These are phyloP conservation scores for Cytidiella melzeri DNA, from an alignment of 768 basidiomycete genomes.

Conservation along the genomic window DNA sequence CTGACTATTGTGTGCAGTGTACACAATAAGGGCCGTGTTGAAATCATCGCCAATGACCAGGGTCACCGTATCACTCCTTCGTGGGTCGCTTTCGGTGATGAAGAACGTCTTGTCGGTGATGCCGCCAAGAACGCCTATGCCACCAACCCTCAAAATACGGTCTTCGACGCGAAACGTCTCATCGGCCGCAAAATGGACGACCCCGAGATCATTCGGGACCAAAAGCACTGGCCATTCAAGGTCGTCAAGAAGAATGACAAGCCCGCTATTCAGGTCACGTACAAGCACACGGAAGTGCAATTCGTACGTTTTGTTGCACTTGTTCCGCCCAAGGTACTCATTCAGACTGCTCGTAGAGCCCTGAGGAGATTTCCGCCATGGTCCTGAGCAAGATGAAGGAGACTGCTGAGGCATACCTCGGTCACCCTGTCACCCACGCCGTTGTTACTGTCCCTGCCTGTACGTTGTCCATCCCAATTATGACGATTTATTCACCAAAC, in stretches of 20 bases:
- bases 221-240: conserved; percentile 90
- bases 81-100: conserved; percentile 55
- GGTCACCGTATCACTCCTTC: conserved; percentile 62
- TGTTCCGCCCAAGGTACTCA: too few species aligned
- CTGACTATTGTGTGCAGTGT: conserved; percentile 24
- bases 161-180: conserved; percentile 95
- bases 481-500: conserved; percentile 15
- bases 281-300: conserved; percentile 73
- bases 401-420: conserved; percentile 97
- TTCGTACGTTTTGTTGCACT: conserved; percentile 55
- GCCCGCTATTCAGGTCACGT: conserved; percentile 69
- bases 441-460: conserved; percentile 98
- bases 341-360: conserved; percentile 45
- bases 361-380: conserved; percentile 96
- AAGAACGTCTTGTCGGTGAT: conserved; percentile 80
- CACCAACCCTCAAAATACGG: conserved; percentile 87
- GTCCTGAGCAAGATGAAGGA: conserved; percentile 98
- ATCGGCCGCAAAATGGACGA: conserved; percentile 86
- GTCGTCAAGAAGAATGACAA: conserved; percentile 76
- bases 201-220: conserved; percentile 70
- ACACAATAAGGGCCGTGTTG: conserved; percentile 43
- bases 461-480: conserved; percentile 29
- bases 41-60: conserved; percentile 52
- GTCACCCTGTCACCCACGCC: conserved; percentile 92
- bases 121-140: conserved; percentile 94